Base-by-base conservation (phyloP, 208 protist genomes). In the Naegleria gruberi region DNA sequence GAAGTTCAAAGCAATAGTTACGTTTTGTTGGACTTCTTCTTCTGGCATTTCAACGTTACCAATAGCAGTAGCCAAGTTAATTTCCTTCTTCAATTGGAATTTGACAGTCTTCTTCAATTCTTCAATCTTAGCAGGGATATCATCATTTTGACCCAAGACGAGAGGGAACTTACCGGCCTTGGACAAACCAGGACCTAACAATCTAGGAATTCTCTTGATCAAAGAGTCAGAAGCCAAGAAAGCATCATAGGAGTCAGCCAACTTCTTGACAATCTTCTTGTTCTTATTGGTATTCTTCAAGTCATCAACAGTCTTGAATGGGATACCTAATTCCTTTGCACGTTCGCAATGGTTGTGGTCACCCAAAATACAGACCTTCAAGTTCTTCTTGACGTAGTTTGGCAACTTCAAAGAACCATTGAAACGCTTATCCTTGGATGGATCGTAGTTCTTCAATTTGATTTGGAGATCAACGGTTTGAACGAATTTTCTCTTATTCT, bases 371-470 rank as follows among this genome's bases (percentile, higher is more conserved):
- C 98, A 99, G 82, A 99, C 95, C 23, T 93, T 97, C 92, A 98
- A 98, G 94, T 93, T 94, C 87, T 95, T 96, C 94, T 94, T 97
- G 95, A 96, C 96, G 89, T 98, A 91, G 94, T 97, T 93, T 88
- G 98, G 97, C 45, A 99, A 97, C 89, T 96, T 94, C 87, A 99
- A 91, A 88, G 97, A 95, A 91, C 98, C 98, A 83, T 94, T 96
- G 97, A 99, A 99, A 98, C 99, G 99, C 96, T 99, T 99, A 96
- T 99, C 99, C 95, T 98, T 99, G 92, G 98, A 95, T 93, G 98
- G 95, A 94, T 99, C 98, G 95, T 99, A 99, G 96, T 99, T 99
- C 98, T 99, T 99, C 43, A 99, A 96, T 90, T 98, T 98, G 91
- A 99, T 97, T 96, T 99, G 98, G 37, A 99, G 96, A 92, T 99